Conservation (phyloP, 2,329 filamentous ascomycete species). For the Penicillium expansum region DNA sequence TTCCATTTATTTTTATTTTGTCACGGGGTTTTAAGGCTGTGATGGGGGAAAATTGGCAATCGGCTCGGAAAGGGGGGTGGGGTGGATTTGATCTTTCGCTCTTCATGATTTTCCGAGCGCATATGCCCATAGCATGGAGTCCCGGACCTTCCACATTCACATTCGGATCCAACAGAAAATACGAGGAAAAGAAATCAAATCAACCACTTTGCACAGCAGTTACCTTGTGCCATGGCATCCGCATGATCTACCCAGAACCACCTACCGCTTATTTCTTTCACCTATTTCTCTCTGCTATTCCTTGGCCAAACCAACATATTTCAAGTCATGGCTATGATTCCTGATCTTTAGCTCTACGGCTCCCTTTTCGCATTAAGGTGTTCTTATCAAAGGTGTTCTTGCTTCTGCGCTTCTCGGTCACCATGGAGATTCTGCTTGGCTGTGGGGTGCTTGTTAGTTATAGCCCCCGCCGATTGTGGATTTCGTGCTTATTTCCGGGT, state of each 20-base stretch:
- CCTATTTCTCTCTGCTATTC: background rate
- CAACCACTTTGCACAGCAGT: slow-evolving; percentile 1
- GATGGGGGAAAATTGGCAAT: background rate
- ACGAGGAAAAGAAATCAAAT: slow-evolving; percentile 1
- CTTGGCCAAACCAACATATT: background rate
- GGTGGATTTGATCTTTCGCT: background rate
- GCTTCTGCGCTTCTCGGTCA: background rate
- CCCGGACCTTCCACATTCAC: background rate
- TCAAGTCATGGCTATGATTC: background rate
- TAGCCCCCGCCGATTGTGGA: background rate
- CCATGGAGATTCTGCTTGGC: background rate
- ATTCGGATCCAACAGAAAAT: background rate
- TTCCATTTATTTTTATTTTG: slow-evolving; percentile 1
- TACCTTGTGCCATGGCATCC: background rate
- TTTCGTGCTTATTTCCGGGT: background rate
- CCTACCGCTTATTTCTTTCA: background rate
- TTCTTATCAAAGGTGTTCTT: background rate
- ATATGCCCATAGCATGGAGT: background rate
- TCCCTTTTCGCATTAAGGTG: slow-evolving; percentile 1
- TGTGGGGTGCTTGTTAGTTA: background rate
- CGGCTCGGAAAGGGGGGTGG: background rate
- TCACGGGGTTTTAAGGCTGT: background rate
- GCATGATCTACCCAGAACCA: slow-evolving; percentile 1
- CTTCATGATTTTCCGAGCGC: slow-evolving; percentile 1
- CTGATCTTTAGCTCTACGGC: background rate